These are phyloP conservation scores for Patellaria atrata DNA, from an alignment of 495 filamentous ascomycete genomes.

Conservation along the genomic window DNA sequence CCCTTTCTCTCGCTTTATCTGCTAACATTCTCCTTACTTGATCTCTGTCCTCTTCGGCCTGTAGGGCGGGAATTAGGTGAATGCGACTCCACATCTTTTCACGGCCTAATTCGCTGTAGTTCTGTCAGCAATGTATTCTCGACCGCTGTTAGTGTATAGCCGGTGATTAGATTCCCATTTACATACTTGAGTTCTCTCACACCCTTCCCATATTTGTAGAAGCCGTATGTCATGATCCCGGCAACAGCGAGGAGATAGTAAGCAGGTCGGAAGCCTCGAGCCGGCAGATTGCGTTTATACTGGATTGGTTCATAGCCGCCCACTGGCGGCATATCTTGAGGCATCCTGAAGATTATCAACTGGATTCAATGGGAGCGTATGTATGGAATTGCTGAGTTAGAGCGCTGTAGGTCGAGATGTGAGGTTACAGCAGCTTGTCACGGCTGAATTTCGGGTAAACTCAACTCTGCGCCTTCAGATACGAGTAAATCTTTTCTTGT, in stretches of 20 bases:
- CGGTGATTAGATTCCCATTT: background rate
- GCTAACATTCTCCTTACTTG: slow-evolving; percentile 72
- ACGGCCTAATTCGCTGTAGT: slow-evolving; percentile 67
- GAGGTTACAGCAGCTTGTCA: too few species aligned
- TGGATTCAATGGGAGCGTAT: background rate
- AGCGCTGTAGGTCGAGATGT: too few species aligned
- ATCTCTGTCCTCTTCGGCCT: slow-evolving; percentile 93
- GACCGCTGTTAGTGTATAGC: background rate
- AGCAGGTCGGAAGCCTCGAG: slow-evolving; percentile 73
- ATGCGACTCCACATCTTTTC: slow-evolving; percentile 98
- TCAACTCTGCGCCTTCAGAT: too few species aligned
- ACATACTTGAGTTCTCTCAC: slow-evolving; percentile 78
- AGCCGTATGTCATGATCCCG: slow-evolving; percentile 70
- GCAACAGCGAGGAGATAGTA: slow-evolving; percentile 61
- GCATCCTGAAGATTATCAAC: slow-evolving; percentile 35
- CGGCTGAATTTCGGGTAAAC: too few species aligned
- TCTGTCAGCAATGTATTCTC: slow-evolving; percentile 3
- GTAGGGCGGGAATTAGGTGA: slow-evolving; percentile 78
- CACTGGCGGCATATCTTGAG: slow-evolving; percentile 81
- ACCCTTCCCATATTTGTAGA: slow-evolving; percentile 64
- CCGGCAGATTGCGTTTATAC: slow-evolving; percentile 95
- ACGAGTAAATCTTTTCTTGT: background rate
- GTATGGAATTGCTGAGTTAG: too few species aligned
- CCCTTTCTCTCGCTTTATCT: slow-evolving; percentile 77
- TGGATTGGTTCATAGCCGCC: slow-evolving; percentile 93